phyloP scores from a whole-genome alignment of 164 flowering plant genomes.

The Santalum album region DNA sequence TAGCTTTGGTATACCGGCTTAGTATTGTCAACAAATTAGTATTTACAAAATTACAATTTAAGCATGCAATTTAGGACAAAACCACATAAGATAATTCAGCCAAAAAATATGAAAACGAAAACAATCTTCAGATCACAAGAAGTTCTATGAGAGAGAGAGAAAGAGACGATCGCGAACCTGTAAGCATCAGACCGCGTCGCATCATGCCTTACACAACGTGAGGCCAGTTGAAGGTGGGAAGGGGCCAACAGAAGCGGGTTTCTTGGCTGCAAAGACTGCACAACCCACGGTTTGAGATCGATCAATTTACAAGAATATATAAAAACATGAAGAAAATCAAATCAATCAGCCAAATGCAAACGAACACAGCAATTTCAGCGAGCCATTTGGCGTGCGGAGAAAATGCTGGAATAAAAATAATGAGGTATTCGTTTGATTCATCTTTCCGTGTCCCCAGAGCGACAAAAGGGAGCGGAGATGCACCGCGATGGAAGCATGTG shows the following conservation, averaged over 20 bases:
- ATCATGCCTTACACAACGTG: constrained; percentile 2
- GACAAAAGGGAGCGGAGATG: too few species aligned
- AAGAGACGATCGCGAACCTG: constrained; percentile 17
- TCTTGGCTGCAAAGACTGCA: constrained; percentile 21
- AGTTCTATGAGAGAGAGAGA: too few species aligned
- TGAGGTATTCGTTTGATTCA: constrained; percentile 23
- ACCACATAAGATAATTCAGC: too few species aligned
- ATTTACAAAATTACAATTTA: neutral
- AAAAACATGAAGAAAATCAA: neutral
- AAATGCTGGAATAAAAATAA: neutral
- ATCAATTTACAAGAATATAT: too few species aligned
- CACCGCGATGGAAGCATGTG: too few species aligned
- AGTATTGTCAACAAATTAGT: too few species aligned
- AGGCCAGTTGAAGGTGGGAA: neutral
- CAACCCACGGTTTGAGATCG: too few species aligned
- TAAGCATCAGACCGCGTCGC: constrained; percentile 17
- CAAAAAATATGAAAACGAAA: too few species aligned
- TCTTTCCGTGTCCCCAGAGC: neutral
- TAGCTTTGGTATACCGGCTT: too few species aligned
- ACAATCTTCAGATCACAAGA: too few species aligned
- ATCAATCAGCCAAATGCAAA: neutral
- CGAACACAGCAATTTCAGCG: neutral
- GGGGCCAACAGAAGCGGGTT: constrained; percentile 11
- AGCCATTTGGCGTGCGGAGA: neutral
- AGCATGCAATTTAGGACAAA: too few species aligned